Percentiles rank a stretch among this genome's conserved stretches.
Conservation (phyloP, 2,329 filamentous ascomycete species). For the Penicillium sp. region DNA sequence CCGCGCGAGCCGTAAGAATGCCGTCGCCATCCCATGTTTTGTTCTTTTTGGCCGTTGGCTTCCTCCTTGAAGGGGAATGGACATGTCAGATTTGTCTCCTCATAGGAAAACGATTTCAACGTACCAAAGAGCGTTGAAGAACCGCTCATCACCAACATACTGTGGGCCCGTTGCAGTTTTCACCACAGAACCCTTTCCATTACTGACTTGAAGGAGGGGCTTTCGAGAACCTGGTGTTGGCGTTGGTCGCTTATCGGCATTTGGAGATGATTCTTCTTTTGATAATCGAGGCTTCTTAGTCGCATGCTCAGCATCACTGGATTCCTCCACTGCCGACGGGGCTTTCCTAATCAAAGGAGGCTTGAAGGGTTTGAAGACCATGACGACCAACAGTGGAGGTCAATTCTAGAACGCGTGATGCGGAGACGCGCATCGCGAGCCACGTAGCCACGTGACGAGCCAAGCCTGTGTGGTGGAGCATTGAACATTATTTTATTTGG, state of each 20-base stretch:
- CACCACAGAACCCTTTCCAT: slow-evolving; percentile 14
- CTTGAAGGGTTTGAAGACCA: slow-evolving; percentile 45
- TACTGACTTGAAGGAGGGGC: slow-evolving; percentile 31
- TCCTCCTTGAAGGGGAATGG: slow-evolving; percentile 49
- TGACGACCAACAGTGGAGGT: slow-evolving; percentile 14
- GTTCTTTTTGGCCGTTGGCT: slow-evolving; percentile 65
- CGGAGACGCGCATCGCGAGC: slow-evolving; percentile 1
- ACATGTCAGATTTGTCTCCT: slow-evolving; percentile 3
- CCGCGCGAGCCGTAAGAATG: slow-evolving; percentile 53
- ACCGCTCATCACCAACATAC: slow-evolving; percentile 28
- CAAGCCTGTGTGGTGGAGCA: too few relatives aligned
- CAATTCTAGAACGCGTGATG: not conserved
- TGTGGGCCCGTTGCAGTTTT: slow-evolving; percentile 6
- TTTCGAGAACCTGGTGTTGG: slow-evolving; percentile 20
- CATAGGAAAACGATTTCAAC: slow-evolving; percentile 3
- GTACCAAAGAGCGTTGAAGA: slow-evolving; percentile 47
- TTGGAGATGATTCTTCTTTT: slow-evolving; percentile 14
- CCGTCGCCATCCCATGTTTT: slow-evolving; percentile 74
- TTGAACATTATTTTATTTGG: too few relatives aligned
- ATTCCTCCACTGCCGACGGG: not conserved
- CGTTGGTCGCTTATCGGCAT: slow-evolving; percentile 7
- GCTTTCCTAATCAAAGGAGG: slow-evolving; percentile 40
- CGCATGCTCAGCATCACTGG: slow-evolving; percentile 16
- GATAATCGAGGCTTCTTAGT: slow-evolving; percentile 37
- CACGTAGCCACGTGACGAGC: slow-evolving; percentile 6